phyloP scores from a whole-genome alignment of 208 protist genomes.

The Trypanosoma vivax region DNA sequence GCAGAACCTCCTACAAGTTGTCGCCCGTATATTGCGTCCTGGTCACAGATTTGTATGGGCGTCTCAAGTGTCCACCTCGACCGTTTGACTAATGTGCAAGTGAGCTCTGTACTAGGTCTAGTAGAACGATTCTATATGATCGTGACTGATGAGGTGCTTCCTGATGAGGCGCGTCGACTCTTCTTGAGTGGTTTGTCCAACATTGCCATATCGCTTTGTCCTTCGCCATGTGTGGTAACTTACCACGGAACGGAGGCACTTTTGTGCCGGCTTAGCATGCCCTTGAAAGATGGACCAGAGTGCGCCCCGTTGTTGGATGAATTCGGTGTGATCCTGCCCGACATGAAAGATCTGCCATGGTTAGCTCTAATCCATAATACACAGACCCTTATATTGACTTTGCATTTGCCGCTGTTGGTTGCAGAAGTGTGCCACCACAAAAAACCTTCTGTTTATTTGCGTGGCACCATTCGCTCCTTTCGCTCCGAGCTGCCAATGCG shows the following conservation, averaged over 20 bases:
- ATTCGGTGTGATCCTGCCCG: slow-evolving; percentile 19
- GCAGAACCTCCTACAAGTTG: slow-evolving; percentile 13
- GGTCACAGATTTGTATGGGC: slow-evolving; percentile 26
- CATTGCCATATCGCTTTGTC: slow-evolving; percentile 25
- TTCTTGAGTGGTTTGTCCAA: slow-evolving; percentile 66
- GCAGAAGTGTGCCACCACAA: slow-evolving; percentile 7
- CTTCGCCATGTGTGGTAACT: slow-evolving; percentile 9
- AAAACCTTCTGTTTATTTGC: slow-evolving; percentile 1
- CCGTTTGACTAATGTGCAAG: slow-evolving; percentile 14
- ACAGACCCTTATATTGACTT: neutral
- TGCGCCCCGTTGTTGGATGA: neutral
- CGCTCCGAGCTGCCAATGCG: neutral
- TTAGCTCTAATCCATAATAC: slow-evolving; percentile 7
- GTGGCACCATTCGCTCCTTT: neutral
- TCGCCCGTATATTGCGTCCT: slow-evolving; percentile 38
- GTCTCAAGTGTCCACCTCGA: slow-evolving; percentile 19
- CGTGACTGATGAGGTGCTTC: slow-evolving; percentile 32
- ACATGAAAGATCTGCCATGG: slow-evolving; percentile 6
- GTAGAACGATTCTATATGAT: slow-evolving; percentile 17
- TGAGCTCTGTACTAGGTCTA: slow-evolving; percentile 11
- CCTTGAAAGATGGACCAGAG: neutral
- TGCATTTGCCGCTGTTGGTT: slow-evolving; percentile 6
- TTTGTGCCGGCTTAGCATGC: slow-evolving; percentile 8
- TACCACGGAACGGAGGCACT: slow-evolving; percentile 5
- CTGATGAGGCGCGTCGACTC: slow-evolving; percentile 29